These are phyloP conservation scores for Abrus pulchellus DNA, from an alignment of 306 rosid genomes.

Conservation along the genomic window DNA sequence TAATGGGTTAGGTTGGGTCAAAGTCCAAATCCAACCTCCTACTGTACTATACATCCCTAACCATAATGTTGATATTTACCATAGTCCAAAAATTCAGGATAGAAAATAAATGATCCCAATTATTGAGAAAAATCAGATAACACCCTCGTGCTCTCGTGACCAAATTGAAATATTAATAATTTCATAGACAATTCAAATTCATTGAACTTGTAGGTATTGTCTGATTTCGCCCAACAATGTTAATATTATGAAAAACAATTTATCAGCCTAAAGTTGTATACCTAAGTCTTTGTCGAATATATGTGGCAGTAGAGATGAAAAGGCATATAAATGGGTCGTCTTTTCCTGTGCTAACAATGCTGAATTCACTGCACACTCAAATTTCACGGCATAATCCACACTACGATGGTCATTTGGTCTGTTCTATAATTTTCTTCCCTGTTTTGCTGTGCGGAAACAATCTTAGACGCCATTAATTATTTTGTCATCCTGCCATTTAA, in stretches of 20 bases:
- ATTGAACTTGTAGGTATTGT: not conserved
- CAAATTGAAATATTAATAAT: not conserved
- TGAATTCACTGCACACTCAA: not conserved
- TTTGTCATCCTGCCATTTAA: not conserved
- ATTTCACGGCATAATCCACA: not conserved
- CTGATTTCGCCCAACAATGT: not conserved
- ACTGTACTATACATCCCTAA: not conserved
- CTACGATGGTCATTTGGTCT: not conserved
- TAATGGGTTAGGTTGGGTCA: not conserved
- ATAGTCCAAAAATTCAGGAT: not conserved
- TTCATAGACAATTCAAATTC: not conserved
- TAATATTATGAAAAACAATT: conserved; percentile 5
- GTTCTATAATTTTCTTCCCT: conserved; percentile 1
- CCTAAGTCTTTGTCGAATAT: not conserved
- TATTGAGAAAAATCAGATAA: not conserved
- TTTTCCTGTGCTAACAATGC: not conserved
- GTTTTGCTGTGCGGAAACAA: not conserved
- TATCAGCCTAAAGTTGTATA: not conserved
- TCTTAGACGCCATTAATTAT: not conserved
- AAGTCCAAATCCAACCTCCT: not conserved
- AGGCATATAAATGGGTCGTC: not conserved
- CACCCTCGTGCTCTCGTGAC: not conserved
- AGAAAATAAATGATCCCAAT: not conserved
- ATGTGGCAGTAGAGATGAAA: not conserved
- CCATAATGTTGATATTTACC: not conserved